A percentile compares a stretch with the other conserved stretches of the same genome.
Evolutionary conservation across 2,329 filamentous ascomycete genomes (phyloP).

Genomic region (Grosmannia huntii): DNA sequence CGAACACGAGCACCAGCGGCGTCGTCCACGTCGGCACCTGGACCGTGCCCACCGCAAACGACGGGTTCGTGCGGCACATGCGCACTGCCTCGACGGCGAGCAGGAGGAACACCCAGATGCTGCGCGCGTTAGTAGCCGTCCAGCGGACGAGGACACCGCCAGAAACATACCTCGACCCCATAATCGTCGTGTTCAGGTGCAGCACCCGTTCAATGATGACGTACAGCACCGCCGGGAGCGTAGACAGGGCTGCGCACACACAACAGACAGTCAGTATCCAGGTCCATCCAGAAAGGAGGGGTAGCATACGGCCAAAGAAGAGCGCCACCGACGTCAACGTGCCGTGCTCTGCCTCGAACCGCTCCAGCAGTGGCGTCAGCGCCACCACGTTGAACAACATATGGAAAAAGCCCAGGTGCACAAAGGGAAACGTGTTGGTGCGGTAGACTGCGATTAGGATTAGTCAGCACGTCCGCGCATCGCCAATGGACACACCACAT

Average conservation of each 20-base stretch:
- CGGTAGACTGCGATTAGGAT: conserved; percentile 63
- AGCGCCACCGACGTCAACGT: conserved; percentile 77
- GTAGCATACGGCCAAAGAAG: conserved; percentile 77
- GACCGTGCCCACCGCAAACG: conserved; percentile 49
- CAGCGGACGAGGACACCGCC: neutral
- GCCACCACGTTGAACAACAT: conserved; percentile 67
- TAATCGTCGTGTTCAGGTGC: conserved; percentile 55
- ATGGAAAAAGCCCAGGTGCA: conserved; percentile 75
- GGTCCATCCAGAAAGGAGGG: too few species aligned
- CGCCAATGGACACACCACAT: conserved; percentile 21
- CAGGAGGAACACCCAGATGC: conserved; percentile 86
- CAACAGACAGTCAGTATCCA: too few species aligned
- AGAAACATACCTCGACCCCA: conserved; percentile 62
- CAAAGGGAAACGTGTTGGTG: conserved; percentile 80
- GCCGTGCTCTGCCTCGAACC: conserved; percentile 86
- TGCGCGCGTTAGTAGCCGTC: conserved; percentile 23
- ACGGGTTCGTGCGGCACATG: conserved; percentile 69
- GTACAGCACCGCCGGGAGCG: conserved; percentile 72
- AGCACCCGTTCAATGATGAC: conserved; percentile 66
- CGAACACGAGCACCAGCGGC: conserved; percentile 63
- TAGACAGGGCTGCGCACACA: conserved; percentile 49
- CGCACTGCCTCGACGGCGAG: conserved; percentile 76
- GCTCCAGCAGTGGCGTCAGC: conserved; percentile 75
- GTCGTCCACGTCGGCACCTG: conserved; percentile 87
- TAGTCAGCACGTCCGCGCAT: neutral